A percentile compares a stretch with the other conserved stretches of the same genome.
phyloP scores from a whole-genome alignment of 2,329 filamentous ascomycete species.

The Chalaropsis ovoidea region DNA sequence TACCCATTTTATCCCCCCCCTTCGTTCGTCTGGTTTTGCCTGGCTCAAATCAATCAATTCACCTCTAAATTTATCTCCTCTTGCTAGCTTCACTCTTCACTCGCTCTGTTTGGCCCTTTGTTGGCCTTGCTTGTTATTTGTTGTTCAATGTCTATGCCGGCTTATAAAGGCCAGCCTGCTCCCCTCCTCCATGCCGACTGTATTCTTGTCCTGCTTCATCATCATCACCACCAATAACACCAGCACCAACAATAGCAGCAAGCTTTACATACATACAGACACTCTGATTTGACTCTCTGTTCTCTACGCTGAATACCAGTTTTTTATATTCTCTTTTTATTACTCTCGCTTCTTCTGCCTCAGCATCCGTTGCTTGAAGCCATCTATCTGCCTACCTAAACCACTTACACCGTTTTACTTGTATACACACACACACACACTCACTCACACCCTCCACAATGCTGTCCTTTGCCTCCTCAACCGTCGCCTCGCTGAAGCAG shows the following conservation, averaged over 20 bases:
- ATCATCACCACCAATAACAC: neutral
- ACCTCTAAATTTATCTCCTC: neutral
- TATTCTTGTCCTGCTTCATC: neutral
- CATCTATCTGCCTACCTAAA: no score
- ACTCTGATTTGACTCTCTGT: neutral
- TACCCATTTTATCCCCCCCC: neutral
- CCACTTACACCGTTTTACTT: neutral
- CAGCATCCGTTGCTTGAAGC: no score
- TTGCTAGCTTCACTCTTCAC: neutral
- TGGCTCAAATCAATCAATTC: constrained; percentile 6
- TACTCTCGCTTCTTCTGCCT: no score
- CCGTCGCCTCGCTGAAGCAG: constrained; percentile 35
- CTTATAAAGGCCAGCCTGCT: constrained; percentile 13
- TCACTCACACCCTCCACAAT: constrained; percentile 21
- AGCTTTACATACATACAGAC: no score
- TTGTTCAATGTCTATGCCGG: neutral
- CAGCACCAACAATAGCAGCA: neutral
- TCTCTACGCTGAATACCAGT: no score
- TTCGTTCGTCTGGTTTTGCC: constrained; percentile 10
- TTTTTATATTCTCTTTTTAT: no score
- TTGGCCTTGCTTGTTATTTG: neutral
- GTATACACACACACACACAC: constrained; percentile 13
- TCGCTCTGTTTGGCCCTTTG: neutral
- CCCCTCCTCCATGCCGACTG: neutral
- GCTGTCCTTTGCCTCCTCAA: constrained; percentile 20